Evolutionary conservation across 352 stramenopile genomes (phyloP).

Genomic region (Phytopythium vexans): DNA sequence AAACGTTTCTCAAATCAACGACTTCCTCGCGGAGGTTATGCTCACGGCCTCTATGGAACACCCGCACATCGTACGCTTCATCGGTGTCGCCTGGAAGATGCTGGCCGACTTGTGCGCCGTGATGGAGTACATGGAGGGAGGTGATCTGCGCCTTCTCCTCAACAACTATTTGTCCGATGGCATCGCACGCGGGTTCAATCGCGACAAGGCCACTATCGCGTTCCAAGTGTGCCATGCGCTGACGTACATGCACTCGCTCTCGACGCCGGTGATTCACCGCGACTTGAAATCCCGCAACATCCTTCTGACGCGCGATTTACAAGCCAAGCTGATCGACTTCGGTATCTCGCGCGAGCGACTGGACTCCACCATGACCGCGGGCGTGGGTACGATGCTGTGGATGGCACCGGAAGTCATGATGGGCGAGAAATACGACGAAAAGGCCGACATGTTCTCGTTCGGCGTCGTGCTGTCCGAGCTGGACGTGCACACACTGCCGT

Average conservation of each 20-base stretch:
- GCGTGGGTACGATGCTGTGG: slow-evolving; percentile 23
- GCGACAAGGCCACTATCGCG: slow-evolving; percentile 16
- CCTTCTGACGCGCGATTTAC: slow-evolving; percentile 19
- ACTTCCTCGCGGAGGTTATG: slow-evolving; percentile 34
- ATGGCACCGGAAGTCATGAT: too few relatives aligned
- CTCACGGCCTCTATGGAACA: slow-evolving; percentile 28
- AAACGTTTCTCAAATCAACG: slow-evolving; percentile 16
- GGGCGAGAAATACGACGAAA: slow-evolving; percentile 23
- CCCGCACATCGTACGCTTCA: slow-evolving; percentile 24
- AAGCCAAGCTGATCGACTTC: slow-evolving; percentile 30
- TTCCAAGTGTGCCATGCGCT: slow-evolving; percentile 30
- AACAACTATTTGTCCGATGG: slow-evolving; percentile 9
- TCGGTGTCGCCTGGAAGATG: slow-evolving; percentile 31
- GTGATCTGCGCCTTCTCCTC: slow-evolving; percentile 33
- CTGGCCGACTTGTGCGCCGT: slow-evolving; percentile 32
- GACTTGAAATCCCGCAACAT: slow-evolving; percentile 63
- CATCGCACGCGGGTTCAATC: slow-evolving; percentile 6
- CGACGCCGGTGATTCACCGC: slow-evolving; percentile 30
- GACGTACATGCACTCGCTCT: slow-evolving; percentile 17
- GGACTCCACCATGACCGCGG: slow-evolving; percentile 27
- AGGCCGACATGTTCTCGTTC: slow-evolving; percentile 41
- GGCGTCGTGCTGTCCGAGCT: slow-evolving; percentile 31
- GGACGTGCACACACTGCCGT: slow-evolving; percentile 15
- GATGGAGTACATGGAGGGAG: slow-evolving; percentile 42
- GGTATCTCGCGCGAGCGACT: slow-evolving; percentile 21